Evolutionary conservation across 192 early-diverging fungal species (phyloP).

Genomic region (Spinellus fusiger): DNA sequence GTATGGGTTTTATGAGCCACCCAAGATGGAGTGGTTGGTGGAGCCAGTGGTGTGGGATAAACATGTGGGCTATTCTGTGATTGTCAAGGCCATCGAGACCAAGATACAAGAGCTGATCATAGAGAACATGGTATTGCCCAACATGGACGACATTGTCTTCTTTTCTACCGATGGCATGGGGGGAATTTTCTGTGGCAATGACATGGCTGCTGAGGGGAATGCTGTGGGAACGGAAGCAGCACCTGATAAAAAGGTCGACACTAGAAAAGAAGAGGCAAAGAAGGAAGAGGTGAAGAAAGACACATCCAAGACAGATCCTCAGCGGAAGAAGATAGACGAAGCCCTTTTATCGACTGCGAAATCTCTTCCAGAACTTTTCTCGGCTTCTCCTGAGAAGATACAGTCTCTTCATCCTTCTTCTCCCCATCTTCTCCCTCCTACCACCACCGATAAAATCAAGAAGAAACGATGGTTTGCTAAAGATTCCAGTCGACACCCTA

Average conservation of each 20-base stretch:
- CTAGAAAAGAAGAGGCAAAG: too few species aligned
- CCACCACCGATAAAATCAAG: background rate
- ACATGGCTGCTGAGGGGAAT: background rate
- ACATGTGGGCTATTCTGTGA: constrained; percentile 65
- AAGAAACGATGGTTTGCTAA: background rate
- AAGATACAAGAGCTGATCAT: constrained; percentile 80
- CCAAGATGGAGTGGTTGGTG: constrained; percentile 67
- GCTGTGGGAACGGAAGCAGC: background rate
- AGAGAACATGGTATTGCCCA: constrained; percentile 78
- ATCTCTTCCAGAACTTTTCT: constrained; percentile 21
- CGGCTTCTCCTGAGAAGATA: constrained; percentile 4
- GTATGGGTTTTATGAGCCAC: constrained; percentile 82
- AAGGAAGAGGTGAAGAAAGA: too few species aligned
- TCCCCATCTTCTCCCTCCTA: too few species aligned
- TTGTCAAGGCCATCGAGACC: constrained; percentile 79
- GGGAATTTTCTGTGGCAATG: constrained; percentile 51
- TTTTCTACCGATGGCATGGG: constrained; percentile 57
- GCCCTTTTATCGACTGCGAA: constrained; percentile 4
- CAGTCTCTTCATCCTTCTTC: too few species aligned
- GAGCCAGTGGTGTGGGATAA: constrained; percentile 86
- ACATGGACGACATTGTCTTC: constrained; percentile 88
- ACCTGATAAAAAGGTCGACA: background rate
- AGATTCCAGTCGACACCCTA: background rate
- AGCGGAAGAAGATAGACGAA: background rate
- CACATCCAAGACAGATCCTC: background rate